These are phyloP conservation scores for Pythium phragmiticola DNA, from an alignment of 352 stramenopile species.

Conservation along the genomic window DNA sequence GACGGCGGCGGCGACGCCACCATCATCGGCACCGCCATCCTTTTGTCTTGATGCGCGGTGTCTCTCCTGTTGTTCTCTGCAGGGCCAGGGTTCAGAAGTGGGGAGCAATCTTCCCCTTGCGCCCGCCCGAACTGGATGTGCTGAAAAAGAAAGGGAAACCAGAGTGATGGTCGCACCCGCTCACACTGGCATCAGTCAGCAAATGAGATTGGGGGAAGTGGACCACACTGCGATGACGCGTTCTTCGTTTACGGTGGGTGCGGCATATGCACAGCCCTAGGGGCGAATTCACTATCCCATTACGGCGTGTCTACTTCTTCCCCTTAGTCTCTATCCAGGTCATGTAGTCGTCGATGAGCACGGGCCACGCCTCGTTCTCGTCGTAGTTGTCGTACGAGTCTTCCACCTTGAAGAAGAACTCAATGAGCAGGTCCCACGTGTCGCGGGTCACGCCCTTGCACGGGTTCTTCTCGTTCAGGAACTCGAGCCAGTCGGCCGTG, in stretches of 20 bases:
- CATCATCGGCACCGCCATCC: conserved; percentile 18
- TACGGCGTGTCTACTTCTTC: conserved; percentile 38
- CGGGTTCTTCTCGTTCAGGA: conserved; percentile 75
- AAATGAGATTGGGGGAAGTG: not conserved
- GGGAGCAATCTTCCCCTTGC: not conserved
- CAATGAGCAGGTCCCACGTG: conserved; percentile 83
- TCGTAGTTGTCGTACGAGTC: conserved; percentile 84
- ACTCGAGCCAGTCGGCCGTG: conserved; percentile 70
- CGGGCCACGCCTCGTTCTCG: conserved; percentile 88
- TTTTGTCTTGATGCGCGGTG: not conserved
- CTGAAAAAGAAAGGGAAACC: not conserved
- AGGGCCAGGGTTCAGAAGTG: too few relatives aligned
- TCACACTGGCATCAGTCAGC: not conserved
- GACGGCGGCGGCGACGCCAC: conserved; percentile 7
- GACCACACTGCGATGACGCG: not conserved
- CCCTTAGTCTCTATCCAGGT: conserved; percentile 64
- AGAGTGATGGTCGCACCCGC: conserved; percentile 14
- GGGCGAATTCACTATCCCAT: not conserved
- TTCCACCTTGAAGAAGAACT: conserved; percentile 84
- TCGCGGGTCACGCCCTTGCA: conserved; percentile 84
- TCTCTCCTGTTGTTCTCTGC: not conserved
- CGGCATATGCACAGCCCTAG: not conserved
- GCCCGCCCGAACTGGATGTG: not conserved
- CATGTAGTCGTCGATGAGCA: conserved; percentile 91
- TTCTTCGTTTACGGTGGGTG: conserved; percentile 19